Evolutionary conservation across 2,329 filamentous ascomycete species (phyloP).

Genomic region (Colletotrichum truncatum): DNA sequence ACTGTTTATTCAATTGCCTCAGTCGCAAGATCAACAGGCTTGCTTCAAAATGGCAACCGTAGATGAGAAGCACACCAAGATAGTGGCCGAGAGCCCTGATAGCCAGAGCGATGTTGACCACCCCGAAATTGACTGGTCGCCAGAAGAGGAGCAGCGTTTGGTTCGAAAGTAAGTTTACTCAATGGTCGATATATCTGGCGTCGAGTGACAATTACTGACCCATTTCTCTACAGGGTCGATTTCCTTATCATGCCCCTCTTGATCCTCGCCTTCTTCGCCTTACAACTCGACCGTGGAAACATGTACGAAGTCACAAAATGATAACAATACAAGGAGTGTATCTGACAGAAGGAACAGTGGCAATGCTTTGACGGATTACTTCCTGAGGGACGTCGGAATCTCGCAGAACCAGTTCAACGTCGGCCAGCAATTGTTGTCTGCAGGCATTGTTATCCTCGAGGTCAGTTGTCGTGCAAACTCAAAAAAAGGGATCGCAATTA

Average conservation of each 20-base stretch:
- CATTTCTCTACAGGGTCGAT: conserved; percentile 47
- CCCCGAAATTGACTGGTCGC: conserved; percentile 34
- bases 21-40: background rate
- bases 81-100: background rate
- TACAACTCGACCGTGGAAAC: conserved; percentile 47
- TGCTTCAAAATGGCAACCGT: background rate
- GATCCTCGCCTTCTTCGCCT: conserved; percentile 54
- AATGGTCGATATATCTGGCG: no score
- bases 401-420: conserved; percentile 61
- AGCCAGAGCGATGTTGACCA: conserved; percentile 11
- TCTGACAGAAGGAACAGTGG: conserved; percentile 11
- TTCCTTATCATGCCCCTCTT: conserved; percentile 55
- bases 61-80: conserved; percentile 13
- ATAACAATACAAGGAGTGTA: background rate
- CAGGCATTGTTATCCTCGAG: conserved; percentile 56
- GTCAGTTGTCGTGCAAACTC: conserved; percentile 18
- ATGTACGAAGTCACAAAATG: conserved; percentile 38
- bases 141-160: conserved; percentile 38
- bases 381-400: conserved; percentile 59
- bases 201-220: background rate
- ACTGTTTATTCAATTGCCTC: background rate
- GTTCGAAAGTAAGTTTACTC: conserved; percentile 37
- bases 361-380: conserved; percentile 35
- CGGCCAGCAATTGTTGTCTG: conserved; percentile 59
- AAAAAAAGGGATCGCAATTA: background rate